Percentiles rank a stretch among this genome's conserved stretches.
Conservation (phyloP, 768 basidiomycete genomes). For the Cantharellus anzutake region DNA sequence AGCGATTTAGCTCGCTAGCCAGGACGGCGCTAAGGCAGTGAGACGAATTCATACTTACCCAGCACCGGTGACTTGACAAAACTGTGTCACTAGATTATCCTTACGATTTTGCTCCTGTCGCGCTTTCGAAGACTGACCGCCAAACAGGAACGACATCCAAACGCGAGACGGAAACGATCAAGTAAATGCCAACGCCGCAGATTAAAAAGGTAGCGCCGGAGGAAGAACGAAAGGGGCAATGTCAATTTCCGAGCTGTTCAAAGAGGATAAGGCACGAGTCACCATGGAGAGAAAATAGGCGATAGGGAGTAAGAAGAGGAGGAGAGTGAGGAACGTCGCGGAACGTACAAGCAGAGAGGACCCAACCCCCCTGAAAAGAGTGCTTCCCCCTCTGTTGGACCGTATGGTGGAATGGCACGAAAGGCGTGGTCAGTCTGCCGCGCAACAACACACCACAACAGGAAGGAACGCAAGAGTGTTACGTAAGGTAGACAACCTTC, state of each 20-base stretch:
- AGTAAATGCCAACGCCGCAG: neutral
- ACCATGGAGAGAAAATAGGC: neutral
- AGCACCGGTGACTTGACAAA: neutral
- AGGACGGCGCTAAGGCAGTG: neutral
- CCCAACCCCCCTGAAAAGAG: too few species aligned
- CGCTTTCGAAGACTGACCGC: neutral
- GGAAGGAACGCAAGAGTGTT: too few species aligned
- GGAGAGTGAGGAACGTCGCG: neutral
- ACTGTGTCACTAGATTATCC: slow-evolving; percentile 5
- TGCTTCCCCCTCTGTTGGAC: too few species aligned
- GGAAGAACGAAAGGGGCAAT: too few species aligned
- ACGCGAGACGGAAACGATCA: neutral
- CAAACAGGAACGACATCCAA: neutral
- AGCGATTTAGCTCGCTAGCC: neutral
- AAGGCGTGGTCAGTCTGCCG: too few species aligned
- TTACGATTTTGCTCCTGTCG: slow-evolving; percentile 3
- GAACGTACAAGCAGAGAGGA: neutral
- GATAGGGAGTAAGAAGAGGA: neutral
- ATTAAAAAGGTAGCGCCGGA: too few species aligned
- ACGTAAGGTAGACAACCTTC: too few species aligned
- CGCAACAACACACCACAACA: too few species aligned
- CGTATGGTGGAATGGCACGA: too few species aligned
- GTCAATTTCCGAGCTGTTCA: neutral
- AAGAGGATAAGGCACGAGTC: neutral
- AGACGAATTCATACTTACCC: slow-evolving; percentile 1